A percentile compares a stretch with the other conserved stretches of the same genome.
Evolutionary conservation across 83 land plant genomes (phyloP).

Genomic region (Isoetes engelmannii): DNA sequence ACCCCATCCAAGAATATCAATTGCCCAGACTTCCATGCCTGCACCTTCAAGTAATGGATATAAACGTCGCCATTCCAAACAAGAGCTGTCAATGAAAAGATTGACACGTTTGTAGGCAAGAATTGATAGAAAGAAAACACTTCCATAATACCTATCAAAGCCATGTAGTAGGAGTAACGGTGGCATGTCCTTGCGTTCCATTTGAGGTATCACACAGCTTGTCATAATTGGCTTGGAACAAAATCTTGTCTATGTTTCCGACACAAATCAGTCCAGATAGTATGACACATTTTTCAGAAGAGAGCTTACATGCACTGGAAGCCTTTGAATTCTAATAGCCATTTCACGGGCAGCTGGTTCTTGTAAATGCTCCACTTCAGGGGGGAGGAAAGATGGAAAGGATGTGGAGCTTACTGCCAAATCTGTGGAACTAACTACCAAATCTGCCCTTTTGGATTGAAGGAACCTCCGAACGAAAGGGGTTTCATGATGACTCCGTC

Average conservation of each 20-base stretch:
- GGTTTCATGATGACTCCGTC: no score
- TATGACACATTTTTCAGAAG: no score
- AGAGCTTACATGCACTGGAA: constrained; percentile 18
- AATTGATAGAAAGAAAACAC: constrained; percentile 1
- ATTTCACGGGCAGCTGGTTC: constrained; percentile 18
- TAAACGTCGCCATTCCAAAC: constrained; percentile 82
- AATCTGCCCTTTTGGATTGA: no score
- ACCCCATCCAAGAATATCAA: constrained; percentile 96
- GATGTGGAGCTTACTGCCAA: background rate
- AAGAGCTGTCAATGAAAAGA: constrained; percentile 77
- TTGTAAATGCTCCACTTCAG: constrained; percentile 11
- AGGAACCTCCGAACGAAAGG: no score
- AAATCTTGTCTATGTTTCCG: constrained; percentile 37
- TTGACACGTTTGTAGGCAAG: no score
- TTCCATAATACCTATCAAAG: constrained; percentile 86
- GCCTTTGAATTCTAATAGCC: constrained; percentile 15
- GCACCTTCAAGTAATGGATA: constrained; percentile 73
- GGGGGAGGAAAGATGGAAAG: constrained; percentile 17
- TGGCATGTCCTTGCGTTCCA: constrained; percentile 14
- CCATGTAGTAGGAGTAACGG: constrained; percentile 88
- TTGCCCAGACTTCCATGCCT: constrained; percentile 74
- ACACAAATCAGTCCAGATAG: no score
- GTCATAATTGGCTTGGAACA: constrained; percentile 58
- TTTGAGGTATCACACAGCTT: constrained; percentile 66
- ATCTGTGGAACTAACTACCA: no score